phyloP scores from a whole-genome alignment of 2,329 filamentous ascomycete genomes.

The Coniella lustricola region DNA sequence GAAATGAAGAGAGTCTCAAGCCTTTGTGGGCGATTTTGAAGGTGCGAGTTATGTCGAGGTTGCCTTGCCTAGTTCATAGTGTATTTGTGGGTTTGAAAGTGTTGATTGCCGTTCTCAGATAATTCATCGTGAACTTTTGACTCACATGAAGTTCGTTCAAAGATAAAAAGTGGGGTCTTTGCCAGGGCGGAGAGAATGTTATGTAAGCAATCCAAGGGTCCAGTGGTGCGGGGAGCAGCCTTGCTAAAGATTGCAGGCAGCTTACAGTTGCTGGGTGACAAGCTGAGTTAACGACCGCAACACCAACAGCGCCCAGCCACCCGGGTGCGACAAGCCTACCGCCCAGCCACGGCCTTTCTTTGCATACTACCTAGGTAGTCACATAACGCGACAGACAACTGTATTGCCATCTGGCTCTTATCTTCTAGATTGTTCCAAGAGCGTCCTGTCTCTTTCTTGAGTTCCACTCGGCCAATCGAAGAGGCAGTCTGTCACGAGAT shows the following conservation, averaged over 20 bases:
- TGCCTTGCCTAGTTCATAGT: neutral
- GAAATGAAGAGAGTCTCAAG: no score
- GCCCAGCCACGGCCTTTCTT: neutral
- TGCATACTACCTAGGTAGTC: no score
- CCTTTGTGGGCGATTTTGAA: no score
- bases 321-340: neutral
- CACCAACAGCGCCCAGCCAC: slow-evolving; percentile 3
- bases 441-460: neutral
- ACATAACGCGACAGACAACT: no score
- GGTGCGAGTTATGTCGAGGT: no score
- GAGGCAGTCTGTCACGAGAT: neutral
- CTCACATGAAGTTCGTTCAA: slow-evolving; percentile 1
- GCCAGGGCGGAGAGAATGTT: neutral
- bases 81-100: neutral
- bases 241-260: neutral
- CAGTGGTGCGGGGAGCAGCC: neutral
- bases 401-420: no score
- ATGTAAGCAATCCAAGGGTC: neutral
- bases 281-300: neutral
- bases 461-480: neutral
- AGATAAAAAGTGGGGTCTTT: neutral
- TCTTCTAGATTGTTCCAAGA: neutral
- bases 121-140: neutral
- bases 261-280: no score
- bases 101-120: neutral